Base-by-base conservation (phyloP, 2,329 filamentous ascomycete genomes). In the Dichotomopilus funicola region DNA sequence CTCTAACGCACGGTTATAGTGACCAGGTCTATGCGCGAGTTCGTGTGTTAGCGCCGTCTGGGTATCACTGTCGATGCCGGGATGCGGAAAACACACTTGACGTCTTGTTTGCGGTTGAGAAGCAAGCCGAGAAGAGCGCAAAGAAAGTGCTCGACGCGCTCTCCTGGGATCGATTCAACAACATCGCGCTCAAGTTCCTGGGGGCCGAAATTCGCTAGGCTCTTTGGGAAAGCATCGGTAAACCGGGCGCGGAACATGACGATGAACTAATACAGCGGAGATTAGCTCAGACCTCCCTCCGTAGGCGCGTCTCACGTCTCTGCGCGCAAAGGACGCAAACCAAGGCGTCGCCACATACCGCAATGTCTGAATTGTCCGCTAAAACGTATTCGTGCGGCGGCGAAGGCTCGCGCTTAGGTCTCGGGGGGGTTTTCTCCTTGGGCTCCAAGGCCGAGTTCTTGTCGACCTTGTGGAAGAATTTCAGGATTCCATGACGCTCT, bases 231-330 rank as follows among this genome's bases (percentile, higher is more conserved):
- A 58, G 84, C 87, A 58, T 96, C 91, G 73, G 81, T 85, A 72
- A 99, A 97, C 67, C 94, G 89, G 72, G 88, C 88, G 71, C 92
- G 85, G 74, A 97, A 99, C 89, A 96, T 96, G 63, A 97, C 90
- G 72, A 99, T 89, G 74, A 99, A 96, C 90, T 96, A 43, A 4
- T 8, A 31, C n/a, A 31, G 35, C 66, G 67, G 54, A 63, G 55
- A 56, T 60, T 60, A 64, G 59, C 63, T 57, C 65, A 72, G 68
- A 73, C 56, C 67, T 62, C 68, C 66, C 59, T n/a, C 27, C 8
- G 10, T 40, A 19, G 41, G 38, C 37, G 47, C 48, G 65, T 68
- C 66, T 75, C 79, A 78, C 79, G 81, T 82, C 71, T 66, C 66
- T 58, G 58, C 56, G 51, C 62, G 61, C 59, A 64, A 65, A 66